Conservation (phyloP, 208 protist genomes). For the Tetramitus jugosus region DNA sequence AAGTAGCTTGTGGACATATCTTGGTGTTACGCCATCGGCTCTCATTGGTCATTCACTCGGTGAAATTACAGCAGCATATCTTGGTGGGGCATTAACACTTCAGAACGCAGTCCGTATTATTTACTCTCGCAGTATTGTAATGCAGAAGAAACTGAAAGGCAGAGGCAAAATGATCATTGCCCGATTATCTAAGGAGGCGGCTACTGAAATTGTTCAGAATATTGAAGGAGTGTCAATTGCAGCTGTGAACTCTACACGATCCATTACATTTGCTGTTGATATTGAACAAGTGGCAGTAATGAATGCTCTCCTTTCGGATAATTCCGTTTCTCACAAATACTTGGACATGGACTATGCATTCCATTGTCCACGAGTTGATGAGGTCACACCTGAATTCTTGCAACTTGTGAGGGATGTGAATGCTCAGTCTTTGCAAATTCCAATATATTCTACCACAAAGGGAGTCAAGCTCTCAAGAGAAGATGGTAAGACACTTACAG, state of each 20-base stretch:
- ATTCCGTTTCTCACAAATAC: not conserved
- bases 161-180: not conserved
- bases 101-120: constrained; percentile 37
- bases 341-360: not conserved
- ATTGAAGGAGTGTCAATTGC: not conserved
- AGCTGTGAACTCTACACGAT: not conserved
- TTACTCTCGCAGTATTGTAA: not conserved
- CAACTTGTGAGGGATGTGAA: not conserved
- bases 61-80: constrained; percentile 37
- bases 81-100: constrained; percentile 38
- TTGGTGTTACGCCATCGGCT: constrained; percentile 26
- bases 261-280: not conserved
- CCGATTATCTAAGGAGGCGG: not conserved
- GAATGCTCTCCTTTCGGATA: not conserved
- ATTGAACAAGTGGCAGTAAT: not conserved
- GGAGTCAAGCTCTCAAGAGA: too few species aligned
- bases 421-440: not conserved
- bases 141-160: not conserved
- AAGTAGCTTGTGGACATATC: constrained; percentile 27
- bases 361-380: not conserved
- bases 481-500: not conserved
- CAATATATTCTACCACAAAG: not conserved
- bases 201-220: not conserved
- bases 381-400: not conserved
- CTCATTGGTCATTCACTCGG: constrained; percentile 45